Evolutionary conservation across 805 yeast species (phyloP).

Genomic region (Cyberlindnera petersonii): DNA sequence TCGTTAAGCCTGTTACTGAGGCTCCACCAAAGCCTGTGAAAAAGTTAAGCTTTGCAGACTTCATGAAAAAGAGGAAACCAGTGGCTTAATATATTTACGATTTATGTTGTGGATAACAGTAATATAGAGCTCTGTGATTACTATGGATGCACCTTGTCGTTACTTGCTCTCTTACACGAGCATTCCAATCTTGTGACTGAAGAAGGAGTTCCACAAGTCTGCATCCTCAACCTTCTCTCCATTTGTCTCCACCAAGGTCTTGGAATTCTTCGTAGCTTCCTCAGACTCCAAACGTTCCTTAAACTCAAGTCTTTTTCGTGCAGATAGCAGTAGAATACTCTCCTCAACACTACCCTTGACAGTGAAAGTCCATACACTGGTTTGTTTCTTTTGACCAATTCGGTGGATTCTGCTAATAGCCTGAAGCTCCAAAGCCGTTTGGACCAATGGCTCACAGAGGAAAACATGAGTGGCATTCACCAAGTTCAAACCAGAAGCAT

Average conservation of each 20-base stretch:
- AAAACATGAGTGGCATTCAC: slow-evolving; percentile 92
- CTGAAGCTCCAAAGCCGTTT: slow-evolving; percentile 82
- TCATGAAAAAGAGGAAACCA: slow-evolving; percentile 50
- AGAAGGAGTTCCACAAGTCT: slow-evolving; percentile 63
- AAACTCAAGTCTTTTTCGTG: slow-evolving; percentile 49
- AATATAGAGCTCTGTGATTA: too few relatives aligned
- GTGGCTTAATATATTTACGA: too few relatives aligned
- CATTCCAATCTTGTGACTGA: slow-evolving; percentile 28
- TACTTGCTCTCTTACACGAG: too few relatives aligned
- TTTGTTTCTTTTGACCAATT: slow-evolving; percentile 79
- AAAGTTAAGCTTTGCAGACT: slow-evolving; percentile 73
- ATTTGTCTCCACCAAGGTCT: slow-evolving; percentile 43
- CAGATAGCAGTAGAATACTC: slow-evolving; percentile 66
- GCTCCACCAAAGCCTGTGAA: slow-evolving; percentile 34
- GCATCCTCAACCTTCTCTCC: slow-evolving; percentile 58
- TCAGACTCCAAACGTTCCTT: slow-evolving; percentile 45
- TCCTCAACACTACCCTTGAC: slow-evolving; percentile 86
- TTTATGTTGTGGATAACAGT: too few relatives aligned
- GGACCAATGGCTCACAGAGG: slow-evolving; percentile 87
- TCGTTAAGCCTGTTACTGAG: background rate
- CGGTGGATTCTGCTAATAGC: slow-evolving; percentile 91
- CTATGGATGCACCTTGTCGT: too few relatives aligned
- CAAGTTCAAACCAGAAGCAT: slow-evolving; percentile 87
- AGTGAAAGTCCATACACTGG: slow-evolving; percentile 91
- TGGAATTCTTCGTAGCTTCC: slow-evolving; percentile 50